Base-by-base conservation (phyloP, 208 protist genomes). In the Wallacemonas sp. region DNA sequence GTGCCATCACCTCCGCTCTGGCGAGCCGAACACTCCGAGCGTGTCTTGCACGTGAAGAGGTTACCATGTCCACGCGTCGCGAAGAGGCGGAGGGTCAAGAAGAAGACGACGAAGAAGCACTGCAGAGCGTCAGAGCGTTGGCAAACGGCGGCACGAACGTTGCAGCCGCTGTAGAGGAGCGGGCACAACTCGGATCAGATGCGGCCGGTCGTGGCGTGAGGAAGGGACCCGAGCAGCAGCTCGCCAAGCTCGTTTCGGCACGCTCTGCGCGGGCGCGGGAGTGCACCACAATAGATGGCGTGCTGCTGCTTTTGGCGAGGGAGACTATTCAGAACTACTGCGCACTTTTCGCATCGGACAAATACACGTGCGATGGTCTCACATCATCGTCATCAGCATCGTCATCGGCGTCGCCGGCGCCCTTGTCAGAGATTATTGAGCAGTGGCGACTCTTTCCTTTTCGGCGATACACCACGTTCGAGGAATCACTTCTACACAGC, bases 11-110 rank as follows among this genome's bases (percentile, higher is more conserved):
- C 8, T 19, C 73, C 0, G 67, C 38, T n/a, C 17, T 66, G 41
- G 67, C 67, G 0, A 41, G 42, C 24, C 33, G 28, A 5, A 42
- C 63, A 15, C 34, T 72, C 42, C 73, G 73, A 24, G 22, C 38
- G 24, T 26, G 19, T 11, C 39, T 49, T 5, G 11, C 34, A 39
- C 22, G 44, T 17, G 56, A 62, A n/a, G 56, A 62, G 36, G 14
- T 6, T 6, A 14, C 36, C 5, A 27, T 22, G 51, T 5, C 12
- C 14, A 6, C 24, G 30, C 8, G 9, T 4, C 24, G 8, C 9
- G 51, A 58, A 6, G 30, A 6, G 51, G 51, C 24, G 6, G 26
- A 9, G 30, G 26, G n/a, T 31, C 24, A 62, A 9, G 38, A 8
- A 24, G 54, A 27, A 12, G 14, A 11, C 9, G 54, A 22, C 17